phyloP scores from a whole-genome alignment of 306 rosid genomes.

The Castanospermum australe region DNA sequence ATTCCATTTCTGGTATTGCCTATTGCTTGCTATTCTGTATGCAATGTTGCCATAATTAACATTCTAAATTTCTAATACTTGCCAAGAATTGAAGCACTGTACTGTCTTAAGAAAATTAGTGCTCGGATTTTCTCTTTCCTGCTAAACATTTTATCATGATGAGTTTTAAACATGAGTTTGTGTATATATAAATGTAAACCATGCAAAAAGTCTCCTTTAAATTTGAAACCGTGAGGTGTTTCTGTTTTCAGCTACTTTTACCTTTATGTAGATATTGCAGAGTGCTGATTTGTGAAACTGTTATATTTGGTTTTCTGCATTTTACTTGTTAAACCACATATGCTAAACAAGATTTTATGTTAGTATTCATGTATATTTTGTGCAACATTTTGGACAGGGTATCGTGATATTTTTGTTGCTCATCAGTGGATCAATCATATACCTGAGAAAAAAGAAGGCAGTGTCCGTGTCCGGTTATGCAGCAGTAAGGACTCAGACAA shows the following conservation, averaged over 20 bases:
- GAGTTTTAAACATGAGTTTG: background rate
- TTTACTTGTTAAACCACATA: constrained; percentile 2
- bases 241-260: background rate
- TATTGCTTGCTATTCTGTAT: background rate
- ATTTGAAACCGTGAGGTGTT: constrained; percentile 6
- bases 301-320: background rate
- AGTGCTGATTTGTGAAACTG: constrained; percentile 2
- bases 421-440: constrained; percentile 59
- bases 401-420: constrained; percentile 54
- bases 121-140: background rate
- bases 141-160: background rate
- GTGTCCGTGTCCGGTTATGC: constrained; percentile 50
- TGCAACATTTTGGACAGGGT: constrained; percentile 49
- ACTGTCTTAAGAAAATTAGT: background rate
- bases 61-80: background rate
- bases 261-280: background rate
- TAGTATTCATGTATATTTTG: background rate
- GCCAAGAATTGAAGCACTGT: background rate
- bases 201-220: background rate
- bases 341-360: background rate
- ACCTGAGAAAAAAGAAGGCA: constrained; percentile 56
- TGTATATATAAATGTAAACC: background rate
- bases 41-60: background rate
- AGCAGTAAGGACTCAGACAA: constrained; percentile 56
- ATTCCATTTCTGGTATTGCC: background rate